Evolutionary conservation across 805 yeast genomes (phyloP), one percentile per base, ranked within the genome.

Genomic region (Kuraishia floccosa): DNA sequence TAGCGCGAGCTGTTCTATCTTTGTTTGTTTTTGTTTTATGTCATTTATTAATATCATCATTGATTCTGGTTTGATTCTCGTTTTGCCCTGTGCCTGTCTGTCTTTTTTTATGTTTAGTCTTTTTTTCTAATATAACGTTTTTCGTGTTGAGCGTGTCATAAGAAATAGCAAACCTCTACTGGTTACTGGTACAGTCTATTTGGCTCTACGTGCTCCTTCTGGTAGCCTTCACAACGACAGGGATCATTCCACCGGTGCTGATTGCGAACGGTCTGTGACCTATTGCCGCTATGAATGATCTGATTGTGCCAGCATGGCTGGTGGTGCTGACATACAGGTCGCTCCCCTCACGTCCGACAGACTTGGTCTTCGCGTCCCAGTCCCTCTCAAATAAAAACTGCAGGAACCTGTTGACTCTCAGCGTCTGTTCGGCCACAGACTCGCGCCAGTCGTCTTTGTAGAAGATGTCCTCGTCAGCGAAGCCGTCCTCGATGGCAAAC

Each of bases 241-340:
- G 75, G 10, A 76, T 68, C 61, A 73, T 65, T n/a, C 78, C 77
- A 6, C 82, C 81, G 1, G 82, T 74, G 20, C 74, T 65, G 27
- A 76, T 64, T 16, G 72, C 60, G 42, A 73, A 67, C n/a, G 60
- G 55, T 34, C 80, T 59, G 45, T 76, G 82, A 4, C 63, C 58
- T 31, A 67, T 42, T 1, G 65, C 76, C 24, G 72, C 60, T 10
- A 74, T 51, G 4, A 66, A 49, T 17, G 72, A 59, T 33, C 68
- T 53, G 21, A 72, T 73, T 27, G 72, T 73, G 2, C 81, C 81
- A 3, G 76, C 72, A 42, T 74, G 81, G 14, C 77, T 68, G 2
- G 80, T 69, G 19, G 68, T 54, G 12, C 67, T 69, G 22, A 73
- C 48, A 13, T 60, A 43, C 26, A 39, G 30, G n/a, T 46, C 48